Conservation (phyloP, 2,329 filamentous ascomycete species). For the Colletotrichum sp. region DNA sequence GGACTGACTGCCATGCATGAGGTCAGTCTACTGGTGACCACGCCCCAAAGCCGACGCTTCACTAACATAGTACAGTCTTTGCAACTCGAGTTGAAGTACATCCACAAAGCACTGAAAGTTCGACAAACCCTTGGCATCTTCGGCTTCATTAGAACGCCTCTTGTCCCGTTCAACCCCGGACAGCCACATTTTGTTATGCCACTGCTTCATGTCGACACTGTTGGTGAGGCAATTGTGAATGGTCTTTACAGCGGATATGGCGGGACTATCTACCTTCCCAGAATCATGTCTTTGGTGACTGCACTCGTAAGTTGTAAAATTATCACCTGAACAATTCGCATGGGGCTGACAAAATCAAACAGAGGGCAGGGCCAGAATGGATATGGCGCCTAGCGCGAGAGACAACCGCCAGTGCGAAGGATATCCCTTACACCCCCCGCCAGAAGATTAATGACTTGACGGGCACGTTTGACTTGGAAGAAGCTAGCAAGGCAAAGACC, state of each 20-base stretch:
- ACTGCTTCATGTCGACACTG: conserved; percentile 35
- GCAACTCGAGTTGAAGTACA: conserved; percentile 32
- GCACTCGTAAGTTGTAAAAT: conserved; percentile 27
- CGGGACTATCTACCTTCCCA: conserved; percentile 32
- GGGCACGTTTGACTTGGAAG: background rate
- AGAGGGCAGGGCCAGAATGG: conserved; percentile 29
- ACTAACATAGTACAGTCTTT: conserved; percentile 19
- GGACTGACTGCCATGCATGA: conserved; percentile 34
- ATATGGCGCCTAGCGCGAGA: conserved; percentile 12
- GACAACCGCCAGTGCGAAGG: background rate
- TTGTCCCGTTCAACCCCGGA: conserved; percentile 29
- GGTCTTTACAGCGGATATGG: conserved; percentile 34
- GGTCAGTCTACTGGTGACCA: conserved; percentile 4
- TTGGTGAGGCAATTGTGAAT: conserved; percentile 32
- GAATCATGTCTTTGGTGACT: conserved; percentile 28
- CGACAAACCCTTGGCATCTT: conserved; percentile 32
- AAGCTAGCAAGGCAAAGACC: background rate
- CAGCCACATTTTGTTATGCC: conserved; percentile 33
- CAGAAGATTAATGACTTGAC: conserved; percentile 7
- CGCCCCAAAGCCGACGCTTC: background rate
- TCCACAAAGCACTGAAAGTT: conserved; percentile 32
- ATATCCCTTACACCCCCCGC: background rate
- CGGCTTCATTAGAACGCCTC: conserved; percentile 36
- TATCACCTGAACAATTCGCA: accelerated
- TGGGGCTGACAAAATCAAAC: background rate